Evolutionary conservation across 805 yeast genomes (phyloP).

Genomic region (Candida succiphila): DNA sequence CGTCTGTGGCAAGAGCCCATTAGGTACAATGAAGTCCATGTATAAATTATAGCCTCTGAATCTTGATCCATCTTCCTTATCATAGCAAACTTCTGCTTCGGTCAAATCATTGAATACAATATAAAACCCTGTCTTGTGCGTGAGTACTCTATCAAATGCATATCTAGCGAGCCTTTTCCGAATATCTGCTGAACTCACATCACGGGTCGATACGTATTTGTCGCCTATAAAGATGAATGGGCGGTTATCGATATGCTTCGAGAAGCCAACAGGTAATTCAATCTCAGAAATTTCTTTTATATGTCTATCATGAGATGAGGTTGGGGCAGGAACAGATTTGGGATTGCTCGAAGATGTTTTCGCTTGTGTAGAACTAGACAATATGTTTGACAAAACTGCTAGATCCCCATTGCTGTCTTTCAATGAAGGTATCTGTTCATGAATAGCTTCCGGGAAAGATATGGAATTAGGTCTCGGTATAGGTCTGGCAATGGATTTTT

Average conservation of each 20-base stretch:
- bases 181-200: slow-evolving; percentile 44
- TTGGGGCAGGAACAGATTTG: background rate
- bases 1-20: slow-evolving; percentile 21
- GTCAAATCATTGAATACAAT: slow-evolving; percentile 52
- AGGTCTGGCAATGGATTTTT: background rate
- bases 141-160: slow-evolving; percentile 55
- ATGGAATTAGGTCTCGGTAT: background rate
- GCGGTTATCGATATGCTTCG: slow-evolving; percentile 39
- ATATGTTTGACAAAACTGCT: background rate
- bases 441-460: background rate
- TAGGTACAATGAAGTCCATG: slow-evolving; percentile 52
- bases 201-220: slow-evolving; percentile 35
- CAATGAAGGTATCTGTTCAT: background rate
- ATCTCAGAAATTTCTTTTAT: slow-evolving; percentile 15
- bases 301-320: slow-evolving; percentile 22
- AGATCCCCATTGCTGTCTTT: background rate
- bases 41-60: slow-evolving; percentile 37
- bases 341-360: background rate
- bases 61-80: slow-evolving; percentile 47
- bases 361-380: background rate
- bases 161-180: slow-evolving; percentile 48
- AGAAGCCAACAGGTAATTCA: slow-evolving; percentile 37
- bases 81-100: slow-evolving; percentile 53
- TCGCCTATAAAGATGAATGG: slow-evolving; percentile 49
- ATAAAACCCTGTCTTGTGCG: slow-evolving; percentile 59